Evolutionary conservation across 192 early-diverging fungal species (phyloP).

Genomic region (Coemansia sp.): DNA sequence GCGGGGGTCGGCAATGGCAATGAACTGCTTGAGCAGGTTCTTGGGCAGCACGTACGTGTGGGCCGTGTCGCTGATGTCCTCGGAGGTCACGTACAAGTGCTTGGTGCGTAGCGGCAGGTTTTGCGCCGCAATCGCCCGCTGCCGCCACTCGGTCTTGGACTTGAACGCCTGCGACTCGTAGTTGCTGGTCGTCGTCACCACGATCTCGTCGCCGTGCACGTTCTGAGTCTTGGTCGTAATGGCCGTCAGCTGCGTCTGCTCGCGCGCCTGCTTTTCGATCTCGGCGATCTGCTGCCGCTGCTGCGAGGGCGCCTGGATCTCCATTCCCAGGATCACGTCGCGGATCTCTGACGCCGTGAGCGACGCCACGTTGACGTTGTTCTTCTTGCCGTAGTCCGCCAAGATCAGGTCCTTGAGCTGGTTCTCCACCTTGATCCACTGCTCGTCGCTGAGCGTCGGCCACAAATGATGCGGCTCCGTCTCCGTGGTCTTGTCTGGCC

Average conservation of each 20-base stretch:
- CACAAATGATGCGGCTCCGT: constrained; percentile 98
- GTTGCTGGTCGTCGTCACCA: constrained; percentile 95
- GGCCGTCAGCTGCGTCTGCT: constrained; percentile 91
- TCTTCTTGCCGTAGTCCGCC: constrained; percentile 99
- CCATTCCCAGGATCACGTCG: constrained; percentile 99
- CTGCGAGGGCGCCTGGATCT: constrained; percentile 94
- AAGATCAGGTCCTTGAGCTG: constrained; percentile 96
- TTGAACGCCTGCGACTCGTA: constrained; percentile 96
- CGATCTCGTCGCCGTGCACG: constrained; percentile 96
- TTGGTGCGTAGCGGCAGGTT: constrained; percentile 94
- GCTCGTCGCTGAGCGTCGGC: constrained; percentile 94
- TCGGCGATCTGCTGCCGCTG: constrained; percentile 98
- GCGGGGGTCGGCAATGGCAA: constrained; percentile 89
- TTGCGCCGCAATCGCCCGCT: constrained; percentile 95
- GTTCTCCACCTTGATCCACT: constrained; percentile 96
- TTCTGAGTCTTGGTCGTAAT: constrained; percentile 96
- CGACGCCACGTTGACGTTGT: constrained; percentile 97
- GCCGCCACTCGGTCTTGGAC: constrained; percentile 99
- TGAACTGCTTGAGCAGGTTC: constrained; percentile 97
- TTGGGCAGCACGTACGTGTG: constrained; percentile 97
- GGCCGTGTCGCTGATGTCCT: constrained; percentile 92
- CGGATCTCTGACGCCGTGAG: constrained; percentile 96
- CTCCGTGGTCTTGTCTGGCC: constrained; percentile 89
- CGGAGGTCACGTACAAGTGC: constrained; percentile 94
- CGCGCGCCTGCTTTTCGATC: constrained; percentile 93